phyloP scores from a whole-genome alignment of 2,329 filamentous ascomycete species.

The Diaporthe destruens region DNA sequence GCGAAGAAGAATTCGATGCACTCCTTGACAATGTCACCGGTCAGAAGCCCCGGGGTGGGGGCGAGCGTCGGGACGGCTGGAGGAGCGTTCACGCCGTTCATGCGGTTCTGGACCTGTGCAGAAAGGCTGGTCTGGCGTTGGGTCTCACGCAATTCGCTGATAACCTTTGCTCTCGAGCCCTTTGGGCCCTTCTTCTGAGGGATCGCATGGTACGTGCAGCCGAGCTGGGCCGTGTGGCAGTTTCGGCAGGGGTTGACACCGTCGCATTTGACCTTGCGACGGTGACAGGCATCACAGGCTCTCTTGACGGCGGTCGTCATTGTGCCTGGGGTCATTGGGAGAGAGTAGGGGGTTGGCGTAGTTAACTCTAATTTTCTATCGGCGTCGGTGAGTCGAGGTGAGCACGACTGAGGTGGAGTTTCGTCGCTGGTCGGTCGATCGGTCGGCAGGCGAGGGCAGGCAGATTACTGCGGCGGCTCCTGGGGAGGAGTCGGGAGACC shows the following conservation, averaged over 20 bases:
- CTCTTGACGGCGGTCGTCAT: constrained; percentile 69
- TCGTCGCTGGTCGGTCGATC: neutral
- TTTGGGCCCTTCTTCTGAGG: constrained; percentile 84
- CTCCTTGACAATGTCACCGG: constrained; percentile 72
- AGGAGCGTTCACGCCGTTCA: constrained; percentile 66
- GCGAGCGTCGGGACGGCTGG: constrained; percentile 61
- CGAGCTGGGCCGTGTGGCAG: constrained; percentile 74
- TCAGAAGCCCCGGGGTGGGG: constrained; percentile 72
- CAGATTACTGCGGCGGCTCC: constrained; percentile 29
- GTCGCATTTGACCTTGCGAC: constrained; percentile 81
- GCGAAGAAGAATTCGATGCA: constrained; percentile 78
- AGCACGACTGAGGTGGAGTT: neutral
- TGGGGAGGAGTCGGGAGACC: constrained; percentile 32
- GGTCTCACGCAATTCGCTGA: constrained; percentile 78
- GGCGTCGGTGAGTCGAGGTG: constrained; percentile 10
- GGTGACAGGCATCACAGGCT: constrained; percentile 80
- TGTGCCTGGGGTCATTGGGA: constrained; percentile 37
- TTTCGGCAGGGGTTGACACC: constrained; percentile 78
- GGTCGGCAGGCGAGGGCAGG: constrained; percentile 2
- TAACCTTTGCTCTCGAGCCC: constrained; percentile 80
- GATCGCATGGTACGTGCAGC: constrained; percentile 80
- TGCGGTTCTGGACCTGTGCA: constrained; percentile 70
- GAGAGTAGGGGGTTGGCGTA: neutral
- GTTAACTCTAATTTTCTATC: constrained; percentile 11
- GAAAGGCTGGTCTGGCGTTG: constrained; percentile 76